Evolutionary conservation across 306 rosid species (phyloP).

Genomic region (Rubus idaeus): DNA sequence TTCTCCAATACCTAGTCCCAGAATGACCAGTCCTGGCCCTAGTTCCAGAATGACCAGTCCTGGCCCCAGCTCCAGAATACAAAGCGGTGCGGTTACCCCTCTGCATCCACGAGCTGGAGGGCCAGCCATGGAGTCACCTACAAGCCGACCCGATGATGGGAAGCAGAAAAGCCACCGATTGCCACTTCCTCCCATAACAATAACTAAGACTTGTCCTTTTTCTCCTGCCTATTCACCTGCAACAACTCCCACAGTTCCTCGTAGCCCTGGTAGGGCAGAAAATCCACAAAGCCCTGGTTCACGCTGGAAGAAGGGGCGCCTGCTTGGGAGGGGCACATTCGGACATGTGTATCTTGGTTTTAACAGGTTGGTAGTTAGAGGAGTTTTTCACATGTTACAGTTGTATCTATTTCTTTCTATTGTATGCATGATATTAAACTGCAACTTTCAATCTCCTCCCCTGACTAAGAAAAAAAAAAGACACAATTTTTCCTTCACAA

Average conservation of each 20-base stretch:
- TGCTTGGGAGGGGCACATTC: constrained; percentile 90
- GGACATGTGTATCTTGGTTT: constrained; percentile 96
- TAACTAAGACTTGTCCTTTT: constrained; percentile 57
- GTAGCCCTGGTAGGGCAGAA: constrained; percentile 94
- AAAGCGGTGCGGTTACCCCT: constrained; percentile 96
- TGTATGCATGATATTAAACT: constrained; percentile 2
- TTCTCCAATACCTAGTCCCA: constrained; percentile 84
- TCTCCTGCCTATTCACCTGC: constrained; percentile 90
- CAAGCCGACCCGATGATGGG: constrained; percentile 68
- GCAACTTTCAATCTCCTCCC: background rate
- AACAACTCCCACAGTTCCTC: constrained; percentile 85
- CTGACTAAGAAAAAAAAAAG: background rate
- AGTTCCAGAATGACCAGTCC: constrained; percentile 83
- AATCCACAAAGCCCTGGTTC: constrained; percentile 73
- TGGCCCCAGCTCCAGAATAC: constrained; percentile 67
- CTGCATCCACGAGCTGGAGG: constrained; percentile 85
- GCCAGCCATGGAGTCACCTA: constrained; percentile 56
- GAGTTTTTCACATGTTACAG: constrained; percentile 8
- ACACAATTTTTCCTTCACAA: background rate
- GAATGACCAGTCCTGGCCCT: constrained; percentile 68
- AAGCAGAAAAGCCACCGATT: constrained; percentile 85
- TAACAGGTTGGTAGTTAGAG: constrained; percentile 53
- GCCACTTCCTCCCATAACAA: constrained; percentile 86
- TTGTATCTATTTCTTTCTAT: constrained; percentile 7
- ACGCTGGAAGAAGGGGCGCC: constrained; percentile 92